Percentiles rank a stretch among this genome's conserved stretches.
Conservation (phyloP, 495 filamentous ascomycete species). For the Stereocaulon alpinum region DNA sequence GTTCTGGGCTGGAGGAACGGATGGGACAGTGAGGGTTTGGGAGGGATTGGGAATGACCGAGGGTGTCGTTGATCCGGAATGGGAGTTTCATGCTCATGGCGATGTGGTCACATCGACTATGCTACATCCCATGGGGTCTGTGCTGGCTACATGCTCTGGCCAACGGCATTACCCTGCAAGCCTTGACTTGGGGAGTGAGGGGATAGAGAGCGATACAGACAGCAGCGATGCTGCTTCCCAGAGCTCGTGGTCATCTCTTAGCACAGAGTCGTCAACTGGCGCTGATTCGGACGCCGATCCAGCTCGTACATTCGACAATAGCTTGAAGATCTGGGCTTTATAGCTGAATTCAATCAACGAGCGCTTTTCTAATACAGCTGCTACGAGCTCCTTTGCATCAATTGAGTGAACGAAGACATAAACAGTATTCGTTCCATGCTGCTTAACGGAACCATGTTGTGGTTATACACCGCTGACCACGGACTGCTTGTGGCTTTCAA, state of each 20-base stretch:
- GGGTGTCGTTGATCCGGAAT: slow-evolving; percentile 43
- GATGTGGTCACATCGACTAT: slow-evolving; percentile 52
- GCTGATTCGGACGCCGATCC: neutral
- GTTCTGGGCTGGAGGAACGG: slow-evolving; percentile 75
- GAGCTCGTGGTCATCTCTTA: slow-evolving; percentile 9
- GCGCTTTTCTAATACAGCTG: neutral
- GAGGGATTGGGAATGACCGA: slow-evolving; percentile 46
- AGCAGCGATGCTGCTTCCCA: slow-evolving; percentile 15
- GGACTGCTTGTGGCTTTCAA: too few relatives aligned
- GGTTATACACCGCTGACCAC: too few relatives aligned
- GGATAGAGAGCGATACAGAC: neutral
- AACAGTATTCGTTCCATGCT: too few relatives aligned
- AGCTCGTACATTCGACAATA: slow-evolving; percentile 40
- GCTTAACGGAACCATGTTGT: neutral
- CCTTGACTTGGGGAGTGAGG: slow-evolving; percentile 16
- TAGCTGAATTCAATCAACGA: neutral
- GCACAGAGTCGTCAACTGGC: slow-evolving; percentile 10
- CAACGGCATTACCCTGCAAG: slow-evolving; percentile 32
- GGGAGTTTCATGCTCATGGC: slow-evolving; percentile 51
- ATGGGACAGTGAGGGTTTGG: slow-evolving; percentile 72
- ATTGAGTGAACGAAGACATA: too few relatives aligned
- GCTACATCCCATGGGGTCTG: slow-evolving; percentile 55
- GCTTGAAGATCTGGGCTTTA: slow-evolving; percentile 53
- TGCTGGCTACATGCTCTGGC: slow-evolving; percentile 69
- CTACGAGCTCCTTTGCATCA: neutral